Conservation (phyloP, 2,329 filamentous ascomycete genomes). For the Ustulina deusta region DNA sequence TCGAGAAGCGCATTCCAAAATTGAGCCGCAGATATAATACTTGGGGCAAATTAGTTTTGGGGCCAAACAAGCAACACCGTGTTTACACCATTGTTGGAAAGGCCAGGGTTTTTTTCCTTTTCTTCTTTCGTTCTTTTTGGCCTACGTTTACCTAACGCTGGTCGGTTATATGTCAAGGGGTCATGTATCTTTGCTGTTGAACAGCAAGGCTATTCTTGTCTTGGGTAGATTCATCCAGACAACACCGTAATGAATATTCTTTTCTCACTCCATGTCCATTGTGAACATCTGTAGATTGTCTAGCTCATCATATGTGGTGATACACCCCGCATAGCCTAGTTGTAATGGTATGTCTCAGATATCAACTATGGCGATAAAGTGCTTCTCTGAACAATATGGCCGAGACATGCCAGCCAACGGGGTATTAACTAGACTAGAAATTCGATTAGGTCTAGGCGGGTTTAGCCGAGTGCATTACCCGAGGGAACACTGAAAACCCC, state of each 20-base stretch:
- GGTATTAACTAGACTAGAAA: conserved; percentile 19
- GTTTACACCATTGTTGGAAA: too few species aligned
- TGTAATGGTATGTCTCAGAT: conserved; percentile 38
- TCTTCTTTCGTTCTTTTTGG: background rate
- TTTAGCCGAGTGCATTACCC: conserved; percentile 2
- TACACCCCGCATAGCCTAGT: conserved; percentile 36
- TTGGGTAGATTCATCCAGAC: background rate
- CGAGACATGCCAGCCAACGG: conserved; percentile 42
- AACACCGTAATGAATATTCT: background rate
- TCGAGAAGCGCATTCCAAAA: too few species aligned
- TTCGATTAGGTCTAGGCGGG: background rate
- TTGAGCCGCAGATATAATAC: too few species aligned
- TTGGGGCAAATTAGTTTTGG: too few species aligned
- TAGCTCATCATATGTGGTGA: conserved; percentile 1
- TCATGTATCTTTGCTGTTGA: too few species aligned
- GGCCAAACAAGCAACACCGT: too few species aligned
- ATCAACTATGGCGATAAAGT: conserved; percentile 18
- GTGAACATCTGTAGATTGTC: background rate
- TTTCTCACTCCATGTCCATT: background rate
- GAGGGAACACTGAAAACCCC: background rate
- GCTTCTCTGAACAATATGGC: conserved; percentile 38
- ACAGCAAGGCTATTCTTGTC: background rate
- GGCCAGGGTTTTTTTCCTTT: too few species aligned
- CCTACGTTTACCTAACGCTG: background rate
- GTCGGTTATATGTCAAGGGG: too few species aligned